Conservation (phyloP, 1,284 basidiomycete genomes). For the Bjerkandera adusta region DNA sequence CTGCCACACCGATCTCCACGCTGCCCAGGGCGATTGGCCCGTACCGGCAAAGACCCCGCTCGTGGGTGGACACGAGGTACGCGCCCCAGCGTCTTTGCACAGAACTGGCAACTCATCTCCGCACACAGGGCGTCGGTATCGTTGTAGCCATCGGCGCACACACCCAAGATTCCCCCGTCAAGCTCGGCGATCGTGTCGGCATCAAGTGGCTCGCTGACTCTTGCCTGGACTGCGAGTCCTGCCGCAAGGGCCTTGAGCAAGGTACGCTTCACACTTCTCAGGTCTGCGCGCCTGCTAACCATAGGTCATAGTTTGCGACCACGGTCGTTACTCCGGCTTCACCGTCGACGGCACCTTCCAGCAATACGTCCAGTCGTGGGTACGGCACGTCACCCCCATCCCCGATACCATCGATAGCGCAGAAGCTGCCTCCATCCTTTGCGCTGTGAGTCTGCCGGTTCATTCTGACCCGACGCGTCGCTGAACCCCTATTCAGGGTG, state of each 20-base stretch:
- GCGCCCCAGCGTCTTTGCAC: background rate
- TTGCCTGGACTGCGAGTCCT: conserved; percentile 69
- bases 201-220: conserved; percentile 72
- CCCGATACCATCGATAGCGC: conserved; percentile 64
- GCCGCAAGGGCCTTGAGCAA: conserved; percentile 72
- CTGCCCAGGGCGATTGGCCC: conserved; percentile 73
- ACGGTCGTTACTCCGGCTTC: conserved; percentile 68
- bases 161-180: conserved; percentile 58
- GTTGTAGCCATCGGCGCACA: conserved; percentile 79
- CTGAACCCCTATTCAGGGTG: conserved; percentile 42
- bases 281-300: background rate
- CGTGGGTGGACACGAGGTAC: conserved; percentile 78
- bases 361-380: conserved; percentile 59
- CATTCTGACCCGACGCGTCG: background rate
- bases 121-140: conserved; percentile 57
- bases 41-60: conserved; percentile 65
- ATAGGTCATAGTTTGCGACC: conserved; percentile 49
- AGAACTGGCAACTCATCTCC: background rate
- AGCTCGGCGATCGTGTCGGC: conserved; percentile 81
- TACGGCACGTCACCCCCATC: conserved; percentile 64
- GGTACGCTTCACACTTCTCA: conserved; percentile 35
- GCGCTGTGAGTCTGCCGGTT: conserved; percentile 54
- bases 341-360: conserved; percentile 84
- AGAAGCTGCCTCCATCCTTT: conserved; percentile 80
- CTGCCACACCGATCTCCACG: conserved; percentile 83